phyloP scores from a whole-genome alignment of 2,329 filamentous ascomycete species.

The Fusarium foetens region DNA sequence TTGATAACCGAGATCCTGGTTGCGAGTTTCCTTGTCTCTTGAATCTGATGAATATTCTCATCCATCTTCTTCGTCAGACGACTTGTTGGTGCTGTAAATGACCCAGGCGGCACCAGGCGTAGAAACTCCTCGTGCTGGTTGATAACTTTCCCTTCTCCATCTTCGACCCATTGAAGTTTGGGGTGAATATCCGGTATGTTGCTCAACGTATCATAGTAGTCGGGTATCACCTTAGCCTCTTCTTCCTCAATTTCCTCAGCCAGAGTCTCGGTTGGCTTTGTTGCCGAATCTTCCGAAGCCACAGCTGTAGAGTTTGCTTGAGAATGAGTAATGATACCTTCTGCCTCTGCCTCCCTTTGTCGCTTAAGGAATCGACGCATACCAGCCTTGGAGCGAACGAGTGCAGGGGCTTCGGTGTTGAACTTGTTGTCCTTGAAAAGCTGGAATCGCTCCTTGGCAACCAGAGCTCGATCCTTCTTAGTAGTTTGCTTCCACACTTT shows the following conservation, averaged over 20 bases:
- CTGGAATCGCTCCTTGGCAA: constrained; percentile 85
- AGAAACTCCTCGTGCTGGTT: constrained; percentile 89
- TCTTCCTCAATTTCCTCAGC: constrained; percentile 96
- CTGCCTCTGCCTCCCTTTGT: constrained; percentile 73
- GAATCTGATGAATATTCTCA: constrained; percentile 91
- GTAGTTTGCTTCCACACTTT: constrained; percentile 99
- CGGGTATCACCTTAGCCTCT: constrained; percentile 84
- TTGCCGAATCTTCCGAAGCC: constrained; percentile 59
- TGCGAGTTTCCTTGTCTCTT: constrained; percentile 94
- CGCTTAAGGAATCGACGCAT: constrained; percentile 91
- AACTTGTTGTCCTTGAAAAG: constrained; percentile 88
- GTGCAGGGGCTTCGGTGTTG: constrained; percentile 86
- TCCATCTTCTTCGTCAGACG: constrained; percentile 83
- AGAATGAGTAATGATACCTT: constrained; percentile 53
- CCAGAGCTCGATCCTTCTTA: constrained; percentile 89
- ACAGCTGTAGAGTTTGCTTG: constrained; percentile 51
- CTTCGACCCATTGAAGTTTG: constrained; percentile 86
- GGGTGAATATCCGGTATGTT: constrained; percentile 85
- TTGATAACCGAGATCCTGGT: constrained; percentile 98
- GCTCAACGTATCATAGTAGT: constrained; percentile 92
- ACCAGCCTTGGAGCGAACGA: constrained; percentile 83
- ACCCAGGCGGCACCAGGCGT: constrained; percentile 76
- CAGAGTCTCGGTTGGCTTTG: constrained; percentile 75
- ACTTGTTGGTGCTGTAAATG: constrained; percentile 80
- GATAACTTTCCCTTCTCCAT: constrained; percentile 87